These are phyloP conservation scores for Moricandia moricandioides DNA, from an alignment of 345 rosid genomes.

Conservation along the genomic window DNA sequence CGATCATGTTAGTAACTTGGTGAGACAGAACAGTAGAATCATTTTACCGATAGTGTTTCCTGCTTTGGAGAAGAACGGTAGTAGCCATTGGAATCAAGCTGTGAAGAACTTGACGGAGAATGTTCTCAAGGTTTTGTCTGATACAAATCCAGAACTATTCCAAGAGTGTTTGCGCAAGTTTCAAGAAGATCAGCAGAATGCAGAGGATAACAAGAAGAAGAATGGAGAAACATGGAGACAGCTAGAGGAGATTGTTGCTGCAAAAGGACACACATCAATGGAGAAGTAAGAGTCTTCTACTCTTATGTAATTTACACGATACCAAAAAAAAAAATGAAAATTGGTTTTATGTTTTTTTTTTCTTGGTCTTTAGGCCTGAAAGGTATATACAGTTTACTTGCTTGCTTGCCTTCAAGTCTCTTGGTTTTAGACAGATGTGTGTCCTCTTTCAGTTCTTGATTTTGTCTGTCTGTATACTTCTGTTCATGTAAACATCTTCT, in stretches of 20 bases:
- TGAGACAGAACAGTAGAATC: conserved; percentile 39
- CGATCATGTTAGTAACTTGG: conserved; percentile 35
- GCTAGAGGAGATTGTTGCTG: conserved; percentile 67
- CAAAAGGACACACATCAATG: conserved; percentile 39
- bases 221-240: conserved; percentile 48
- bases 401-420: conserved; percentile 13
- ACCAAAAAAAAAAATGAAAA: not conserved
- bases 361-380: conserved; percentile 16
- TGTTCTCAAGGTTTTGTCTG: conserved; percentile 40
- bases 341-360: not conserved
- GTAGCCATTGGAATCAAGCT: conserved; percentile 40
- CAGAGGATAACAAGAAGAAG: conserved; percentile 36
- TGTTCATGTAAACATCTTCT: conserved; percentile 24
- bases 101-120: conserved; percentile 40
- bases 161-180: conserved; percentile 39
- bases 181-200: conserved; percentile 39
- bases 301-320: not conserved
- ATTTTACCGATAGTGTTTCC: conserved; percentile 40
- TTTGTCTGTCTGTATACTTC: conserved; percentile 24
- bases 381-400: conserved; percentile 29
- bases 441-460: conserved; percentile 23
- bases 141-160: conserved; percentile 36
- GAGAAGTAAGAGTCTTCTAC: conserved; percentile 26
- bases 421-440: conserved; percentile 23
- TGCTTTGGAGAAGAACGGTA: conserved; percentile 38